Percentiles rank a stretch among this genome's conserved stretches.
These are phyloP conservation scores for Tremellales sp. DNA, from an alignment of 1,284 basidiomycete genomes.

Conservation along the genomic window DNA sequence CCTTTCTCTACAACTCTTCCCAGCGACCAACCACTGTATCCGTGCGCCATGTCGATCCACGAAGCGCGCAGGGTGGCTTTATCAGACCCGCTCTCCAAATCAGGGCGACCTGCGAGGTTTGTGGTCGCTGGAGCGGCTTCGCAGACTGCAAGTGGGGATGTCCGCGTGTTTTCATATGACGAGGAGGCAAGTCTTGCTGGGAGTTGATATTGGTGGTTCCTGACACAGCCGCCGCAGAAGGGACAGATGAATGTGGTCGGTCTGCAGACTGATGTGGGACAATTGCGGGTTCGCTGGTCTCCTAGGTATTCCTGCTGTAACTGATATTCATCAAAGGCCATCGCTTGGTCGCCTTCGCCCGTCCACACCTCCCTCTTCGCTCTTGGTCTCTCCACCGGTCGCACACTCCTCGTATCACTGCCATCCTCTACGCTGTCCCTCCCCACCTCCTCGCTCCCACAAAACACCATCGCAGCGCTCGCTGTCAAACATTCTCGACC, in stretches of 20 bases:
- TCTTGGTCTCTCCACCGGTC: slow-evolving; percentile 35
- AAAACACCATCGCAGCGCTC: slow-evolving; percentile 25
- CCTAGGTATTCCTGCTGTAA: neutral
- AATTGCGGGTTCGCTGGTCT: slow-evolving; percentile 25
- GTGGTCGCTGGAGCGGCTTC: slow-evolving; percentile 41
- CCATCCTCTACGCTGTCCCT: slow-evolving; percentile 34
- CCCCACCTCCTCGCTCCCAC: slow-evolving; percentile 9
- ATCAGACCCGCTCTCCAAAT: slow-evolving; percentile 34
- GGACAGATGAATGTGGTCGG: slow-evolving; percentile 40
- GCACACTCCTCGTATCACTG: slow-evolving; percentile 32
- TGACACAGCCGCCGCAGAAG: slow-evolving; percentile 14
- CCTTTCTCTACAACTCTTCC: no score
- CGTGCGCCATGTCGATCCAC: no score
- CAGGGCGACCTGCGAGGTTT: slow-evolving; percentile 34
- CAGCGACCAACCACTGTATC: no score
- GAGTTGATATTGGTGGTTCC: neutral
- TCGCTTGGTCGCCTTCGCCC: slow-evolving; percentile 41
- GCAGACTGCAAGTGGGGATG: slow-evolving; percentile 33
- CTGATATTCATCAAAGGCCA: slow-evolving; percentile 20
- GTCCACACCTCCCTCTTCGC: slow-evolving; percentile 35
- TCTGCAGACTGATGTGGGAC: slow-evolving; percentile 41
- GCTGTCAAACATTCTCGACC: slow-evolving; percentile 39
- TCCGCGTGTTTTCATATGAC: slow-evolving; percentile 44
- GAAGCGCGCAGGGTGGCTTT: slow-evolving; percentile 35
- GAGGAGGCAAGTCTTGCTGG: slow-evolving; percentile 22